phyloP scores from a whole-genome alignment of 306 rosid species.

The Quercus berberidifolia region DNA sequence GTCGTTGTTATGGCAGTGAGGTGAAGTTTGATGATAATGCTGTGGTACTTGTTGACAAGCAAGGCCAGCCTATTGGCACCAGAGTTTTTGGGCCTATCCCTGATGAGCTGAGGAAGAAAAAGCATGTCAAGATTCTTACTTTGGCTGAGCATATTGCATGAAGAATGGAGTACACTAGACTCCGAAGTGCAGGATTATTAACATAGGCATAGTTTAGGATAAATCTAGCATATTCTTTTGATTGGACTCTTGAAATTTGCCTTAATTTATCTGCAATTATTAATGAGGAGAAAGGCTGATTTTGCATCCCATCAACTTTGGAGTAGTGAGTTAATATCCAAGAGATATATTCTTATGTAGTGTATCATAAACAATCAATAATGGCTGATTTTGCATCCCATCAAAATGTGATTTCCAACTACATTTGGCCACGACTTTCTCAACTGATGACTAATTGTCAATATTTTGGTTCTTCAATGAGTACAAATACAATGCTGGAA shows the following conservation, averaged over 20 bases:
- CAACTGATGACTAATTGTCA: too few species aligned
- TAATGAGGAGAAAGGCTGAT: not conserved
- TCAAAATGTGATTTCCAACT: too few species aligned
- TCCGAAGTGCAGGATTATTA: not conserved
- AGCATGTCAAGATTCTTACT: constrained; percentile 89
- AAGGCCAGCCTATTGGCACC: constrained; percentile 89
- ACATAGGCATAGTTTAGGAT: not conserved
- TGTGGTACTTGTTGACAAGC: constrained; percentile 84
- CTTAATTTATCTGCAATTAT: not conserved
- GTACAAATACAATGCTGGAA: too few species aligned
- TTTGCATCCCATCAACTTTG: not conserved
- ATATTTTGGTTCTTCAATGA: too few species aligned
- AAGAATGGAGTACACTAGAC: not conserved
- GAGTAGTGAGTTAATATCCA: not conserved
- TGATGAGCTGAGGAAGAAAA: constrained; percentile 76
- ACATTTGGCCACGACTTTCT: too few species aligned
- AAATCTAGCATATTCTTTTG: not conserved
- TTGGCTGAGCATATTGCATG: constrained; percentile 81
- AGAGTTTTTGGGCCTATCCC: constrained; percentile 93
- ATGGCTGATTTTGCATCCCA: too few species aligned
- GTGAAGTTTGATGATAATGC: constrained; percentile 86
- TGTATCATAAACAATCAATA: too few species aligned
- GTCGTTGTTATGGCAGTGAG: constrained; percentile 84
- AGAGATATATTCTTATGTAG: not conserved
- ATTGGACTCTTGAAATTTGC: not conserved